phyloP scores from a whole-genome alignment of 495 filamentous ascomycete genomes.

The Penicillium bovifimosum region DNA sequence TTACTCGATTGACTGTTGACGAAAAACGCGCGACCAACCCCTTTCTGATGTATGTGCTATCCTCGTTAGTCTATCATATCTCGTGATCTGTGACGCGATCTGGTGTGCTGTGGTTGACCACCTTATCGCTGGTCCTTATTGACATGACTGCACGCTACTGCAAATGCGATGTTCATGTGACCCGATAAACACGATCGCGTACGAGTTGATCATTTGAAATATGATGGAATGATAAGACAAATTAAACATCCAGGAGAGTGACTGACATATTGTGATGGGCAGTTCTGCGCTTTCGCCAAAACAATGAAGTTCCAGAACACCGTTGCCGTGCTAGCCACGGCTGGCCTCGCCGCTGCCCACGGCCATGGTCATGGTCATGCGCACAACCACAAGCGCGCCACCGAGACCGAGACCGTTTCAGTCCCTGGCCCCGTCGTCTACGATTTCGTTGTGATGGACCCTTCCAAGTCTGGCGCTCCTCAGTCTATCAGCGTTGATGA shows the following conservation, averaged over 20 bases:
- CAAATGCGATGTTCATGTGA: background rate
- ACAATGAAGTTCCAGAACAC: constrained; percentile 44
- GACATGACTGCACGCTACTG: background rate
- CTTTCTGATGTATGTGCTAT: constrained; percentile 34
- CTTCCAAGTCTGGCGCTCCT: constrained; percentile 6
- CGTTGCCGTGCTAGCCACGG: constrained; percentile 41
- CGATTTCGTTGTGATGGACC: constrained; percentile 46
- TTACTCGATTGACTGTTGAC: constrained; percentile 33
- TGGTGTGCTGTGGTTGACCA: background rate
- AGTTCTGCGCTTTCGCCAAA: constrained; percentile 1
- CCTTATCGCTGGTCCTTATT: background rate
- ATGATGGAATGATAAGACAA: background rate
- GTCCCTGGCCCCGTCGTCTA: constrained; percentile 56
- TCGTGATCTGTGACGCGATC: background rate
- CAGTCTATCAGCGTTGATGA: constrained; percentile 45
- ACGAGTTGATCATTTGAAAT: background rate
- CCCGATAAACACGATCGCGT: background rate
- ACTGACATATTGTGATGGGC: background rate
- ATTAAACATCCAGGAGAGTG: background rate
- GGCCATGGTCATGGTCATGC: constrained; percentile 39
- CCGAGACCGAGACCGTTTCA: constrained; percentile 35
- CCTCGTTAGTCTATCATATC: background rate
- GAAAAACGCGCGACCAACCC: constrained; percentile 33
- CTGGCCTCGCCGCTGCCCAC: constrained; percentile 43
- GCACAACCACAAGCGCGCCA: constrained; percentile 39